Evolutionary conservation across 352 stramenopile species (phyloP).

Genomic region (Pythium phragmiticola): DNA sequence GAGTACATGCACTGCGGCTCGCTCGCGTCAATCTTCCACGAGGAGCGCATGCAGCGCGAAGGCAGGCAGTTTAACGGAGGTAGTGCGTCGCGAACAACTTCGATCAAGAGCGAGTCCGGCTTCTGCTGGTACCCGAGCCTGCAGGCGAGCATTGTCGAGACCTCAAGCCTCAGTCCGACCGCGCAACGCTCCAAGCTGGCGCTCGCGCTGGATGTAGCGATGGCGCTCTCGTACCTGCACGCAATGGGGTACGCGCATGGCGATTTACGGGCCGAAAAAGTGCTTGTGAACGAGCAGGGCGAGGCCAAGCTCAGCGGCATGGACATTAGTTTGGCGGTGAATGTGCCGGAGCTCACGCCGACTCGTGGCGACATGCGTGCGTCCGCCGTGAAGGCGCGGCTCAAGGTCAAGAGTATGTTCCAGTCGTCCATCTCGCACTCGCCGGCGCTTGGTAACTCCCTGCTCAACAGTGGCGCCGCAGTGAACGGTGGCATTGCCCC

Average conservation of each 20-base stretch:
- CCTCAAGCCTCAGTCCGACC: neutral
- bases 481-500: constrained; percentile 2
- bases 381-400: constrained; percentile 42
- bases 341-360: constrained; percentile 20
- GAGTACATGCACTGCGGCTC: constrained; percentile 76
- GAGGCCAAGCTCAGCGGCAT: constrained; percentile 79
- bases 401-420: constrained; percentile 36
- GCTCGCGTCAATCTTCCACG: constrained; percentile 55
- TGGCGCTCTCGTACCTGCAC: constrained; percentile 77
- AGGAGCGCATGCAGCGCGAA: constrained; percentile 55
- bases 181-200: constrained; percentile 61
- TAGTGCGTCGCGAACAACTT: too few species aligned
- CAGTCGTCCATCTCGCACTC: constrained; percentile 36
- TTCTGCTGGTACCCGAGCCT: constrained; percentile 41
- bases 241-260: constrained; percentile 59
- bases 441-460: constrained; percentile 22
- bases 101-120: too few species aligned
- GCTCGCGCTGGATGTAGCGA: constrained; percentile 77
- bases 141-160: constrained; percentile 39
- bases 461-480: constrained; percentile 7
- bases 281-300: constrained; percentile 70
- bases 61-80: constrained; percentile 43
- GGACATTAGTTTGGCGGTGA: constrained; percentile 42
- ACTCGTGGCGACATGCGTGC: constrained; percentile 28
- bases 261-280: constrained; percentile 56